Base-by-base conservation (phyloP, 1,139 yeast species). In the Kodamaea alishanica region DNA sequence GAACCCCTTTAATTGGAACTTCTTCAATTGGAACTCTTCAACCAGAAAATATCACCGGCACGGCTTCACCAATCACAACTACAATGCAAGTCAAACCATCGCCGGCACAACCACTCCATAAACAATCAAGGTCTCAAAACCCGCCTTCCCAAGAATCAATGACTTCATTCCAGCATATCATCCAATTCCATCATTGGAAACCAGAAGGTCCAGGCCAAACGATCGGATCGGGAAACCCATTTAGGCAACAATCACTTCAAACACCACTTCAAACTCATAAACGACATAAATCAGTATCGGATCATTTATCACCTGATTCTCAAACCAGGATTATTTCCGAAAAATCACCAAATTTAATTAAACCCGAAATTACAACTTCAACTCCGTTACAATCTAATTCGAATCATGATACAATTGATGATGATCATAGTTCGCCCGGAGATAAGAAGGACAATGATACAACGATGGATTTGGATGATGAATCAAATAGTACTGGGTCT, bases 141-240 rank as follows among this genome's bases (percentile, higher is more conserved):
- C 71, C 67, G 2, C 74, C 75, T 20, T 60, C 73, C 22, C 77
- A 70, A 45, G 77, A 73, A 49, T 64, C 73, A 29, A 72, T 73
- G 75, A 67, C 76, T 6, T 67, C 75, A n/a, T 69, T 70, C 43
- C 78, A 73, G 52, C 78, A 73, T 45, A 61, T 73, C 5, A 73
- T 73, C 25, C 79, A 73, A 44, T 73, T 73, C 48, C 78, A 73
- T 42, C 79, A 73, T 44, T 73, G 78, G 78, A 68, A 67, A 45
- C 78, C 78, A 1, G 74, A 65, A 35, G 60, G 54, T 8, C 64
- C 66, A 4, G 46, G 42, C 20, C 47, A 47, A n/a, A 37, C 38
- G 12, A 42, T 40, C 7, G 46, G 43, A 22, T 36, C 41, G 24
- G 23, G 50, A 36, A 38, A 30, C 10, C 37, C 30, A 2, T 29